Evolutionary conservation across 495 filamentous ascomycete species (phyloP), one percentile per base, ranked within the genome.

Genomic region (Penicillium turbatum): DNA sequence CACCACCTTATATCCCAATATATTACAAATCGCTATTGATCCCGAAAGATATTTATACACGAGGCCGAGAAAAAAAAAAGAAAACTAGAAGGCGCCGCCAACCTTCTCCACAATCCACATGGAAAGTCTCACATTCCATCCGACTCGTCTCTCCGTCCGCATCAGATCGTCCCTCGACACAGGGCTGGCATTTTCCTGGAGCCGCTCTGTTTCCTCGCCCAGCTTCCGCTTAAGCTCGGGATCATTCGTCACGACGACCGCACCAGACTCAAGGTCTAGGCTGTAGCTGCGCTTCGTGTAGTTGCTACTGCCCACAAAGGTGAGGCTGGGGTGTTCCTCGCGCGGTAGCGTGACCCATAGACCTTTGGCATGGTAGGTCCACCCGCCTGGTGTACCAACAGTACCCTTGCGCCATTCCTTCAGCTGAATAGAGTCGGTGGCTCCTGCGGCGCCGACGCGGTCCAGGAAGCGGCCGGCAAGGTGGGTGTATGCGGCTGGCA

Each of bases 301-400:
- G 66, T 99, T 99, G 37, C 87, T 92, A 60, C 86, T 92, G 0
- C 93, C 93, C 5, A 99, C 82, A 2, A 97, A 74, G 21, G 83
- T 92, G 21, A 96, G 79, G 45, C 86, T 87, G 2, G 92, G 90
- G 38, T 72, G 48, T 54, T 75, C 67, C 43, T 73, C 72, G 38
- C 63, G 57, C 0, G 85, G 84, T 11, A 97, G 69, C 0, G 89
- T 90, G 19, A 96, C 79, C 93, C 93, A 98, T 2, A 98, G 75
- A 0, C 93, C 93, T 71, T 99, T 99, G 43, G 93, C 93, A 63
- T 99, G 93, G 65, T 99, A 99, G 0, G 92, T 96, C 93, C 93
- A 99, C 2, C 89, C 95, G 15, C 76, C 86, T 0, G 84, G 83
- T 61, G 90, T 81, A 24, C 85, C 84, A 21, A 95, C 86, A 0